Evolutionary conservation across 129 eudicot species (phyloP).

Genomic region (Saussurea involucrata): DNA sequence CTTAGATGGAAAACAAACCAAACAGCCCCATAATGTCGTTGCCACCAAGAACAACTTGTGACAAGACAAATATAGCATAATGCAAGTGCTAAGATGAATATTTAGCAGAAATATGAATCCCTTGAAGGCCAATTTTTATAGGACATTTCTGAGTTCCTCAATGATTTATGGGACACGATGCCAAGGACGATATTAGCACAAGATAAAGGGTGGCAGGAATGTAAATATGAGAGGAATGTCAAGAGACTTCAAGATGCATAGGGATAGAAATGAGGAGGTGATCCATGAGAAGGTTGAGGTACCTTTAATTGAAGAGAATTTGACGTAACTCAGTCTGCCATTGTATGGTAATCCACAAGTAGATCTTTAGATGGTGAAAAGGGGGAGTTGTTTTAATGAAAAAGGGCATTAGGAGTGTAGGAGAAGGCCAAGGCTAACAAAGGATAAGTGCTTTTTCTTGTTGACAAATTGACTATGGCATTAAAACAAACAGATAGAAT

Average conservation of each 20-base stretch:
- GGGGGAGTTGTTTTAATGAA: not conserved
- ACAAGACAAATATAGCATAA: no score
- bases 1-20: no score
- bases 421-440: not conserved
- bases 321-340: not conserved
- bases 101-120: no score
- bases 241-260: not conserved
- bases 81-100: no score
- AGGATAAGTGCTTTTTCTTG: not conserved
- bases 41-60: no score
- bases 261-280: not conserved
- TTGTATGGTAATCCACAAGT: not conserved
- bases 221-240: no score
- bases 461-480: not conserved
- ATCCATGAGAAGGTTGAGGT: not conserved
- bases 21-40: no score
- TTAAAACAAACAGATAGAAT: slow-evolving; percentile 17
- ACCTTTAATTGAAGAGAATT: not conserved
- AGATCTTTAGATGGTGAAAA: not conserved
- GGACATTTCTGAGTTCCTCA: not conserved
- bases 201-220: not conserved
- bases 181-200: not conserved
- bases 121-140: no score
- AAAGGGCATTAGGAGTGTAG: not conserved
- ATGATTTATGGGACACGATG: not conserved